Percentiles rank a stretch among this genome's conserved stretches.
Evolutionary conservation across 2,329 filamentous ascomycete species (phyloP).

Genomic region (Canariomyces notabilis): DNA sequence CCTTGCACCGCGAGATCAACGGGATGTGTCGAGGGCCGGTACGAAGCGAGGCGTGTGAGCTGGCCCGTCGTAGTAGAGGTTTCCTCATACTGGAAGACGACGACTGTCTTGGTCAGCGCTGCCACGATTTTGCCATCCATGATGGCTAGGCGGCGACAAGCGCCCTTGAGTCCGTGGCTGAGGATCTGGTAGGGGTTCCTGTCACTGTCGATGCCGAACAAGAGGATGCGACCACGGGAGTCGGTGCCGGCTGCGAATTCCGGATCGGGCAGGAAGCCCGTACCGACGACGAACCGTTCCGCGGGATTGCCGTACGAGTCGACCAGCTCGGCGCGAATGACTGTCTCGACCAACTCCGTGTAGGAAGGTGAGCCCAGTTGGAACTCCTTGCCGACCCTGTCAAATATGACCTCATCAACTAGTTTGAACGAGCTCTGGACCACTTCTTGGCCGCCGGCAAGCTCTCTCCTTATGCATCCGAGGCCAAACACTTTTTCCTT

Average conservation of each 20-base stretch:
- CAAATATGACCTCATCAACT: constrained; percentile 85
- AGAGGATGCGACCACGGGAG: constrained; percentile 70
- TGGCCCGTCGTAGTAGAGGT: constrained; percentile 50
- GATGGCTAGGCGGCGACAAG: constrained; percentile 73
- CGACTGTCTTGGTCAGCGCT: constrained; percentile 81
- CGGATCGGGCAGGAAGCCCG: constrained; percentile 66
- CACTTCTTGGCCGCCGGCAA: constrained; percentile 66
- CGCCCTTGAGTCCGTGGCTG: constrained; percentile 66
- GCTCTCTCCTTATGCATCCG: constrained; percentile 73
- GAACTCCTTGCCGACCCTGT: constrained; percentile 66
- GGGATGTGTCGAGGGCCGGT: constrained; percentile 77
- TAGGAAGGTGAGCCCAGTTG: constrained; percentile 46
- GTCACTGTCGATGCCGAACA: constrained; percentile 76
- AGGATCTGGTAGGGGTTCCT: constrained; percentile 68
- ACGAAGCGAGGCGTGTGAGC: constrained; percentile 68
- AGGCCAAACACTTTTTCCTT: constrained; percentile 77
- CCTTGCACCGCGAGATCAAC: constrained; percentile 72
- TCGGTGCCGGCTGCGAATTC: constrained; percentile 36
- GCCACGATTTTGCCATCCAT: constrained; percentile 75
- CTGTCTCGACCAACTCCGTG: constrained; percentile 75
- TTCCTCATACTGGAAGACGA: constrained; percentile 52
- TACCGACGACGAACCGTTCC: constrained; percentile 89
- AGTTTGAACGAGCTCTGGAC: constrained; percentile 79
- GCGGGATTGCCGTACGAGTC: constrained; percentile 50
- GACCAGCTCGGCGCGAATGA: constrained; percentile 70